Percentiles rank a stretch among this genome's conserved stretches.
These are phyloP conservation scores for Neurospora terricola DNA, from an alignment of 495 filamentous ascomycete genomes.

Conservation along the genomic window DNA sequence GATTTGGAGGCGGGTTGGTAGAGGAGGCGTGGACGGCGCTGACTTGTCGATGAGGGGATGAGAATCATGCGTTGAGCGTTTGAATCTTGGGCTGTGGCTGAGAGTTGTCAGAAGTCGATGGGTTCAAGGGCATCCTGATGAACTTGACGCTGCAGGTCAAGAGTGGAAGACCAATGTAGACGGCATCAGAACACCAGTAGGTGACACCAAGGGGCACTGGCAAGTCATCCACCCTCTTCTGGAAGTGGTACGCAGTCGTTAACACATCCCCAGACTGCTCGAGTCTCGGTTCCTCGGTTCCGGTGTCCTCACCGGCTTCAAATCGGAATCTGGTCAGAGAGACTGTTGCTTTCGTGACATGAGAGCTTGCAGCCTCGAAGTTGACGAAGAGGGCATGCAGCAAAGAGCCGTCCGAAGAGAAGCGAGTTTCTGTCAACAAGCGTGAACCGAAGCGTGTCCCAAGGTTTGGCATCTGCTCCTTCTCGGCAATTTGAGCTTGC, in stretches of 20 bases:
- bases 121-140: not conserved
- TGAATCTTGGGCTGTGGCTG: not conserved
- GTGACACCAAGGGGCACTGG: not conserved
- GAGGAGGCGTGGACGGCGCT: not conserved
- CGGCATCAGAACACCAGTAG: not conserved
- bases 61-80: not conserved
- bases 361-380: not conserved
- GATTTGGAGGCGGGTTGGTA: not conserved
- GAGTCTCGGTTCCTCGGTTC: not conserved
- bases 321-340: not conserved
- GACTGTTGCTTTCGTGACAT: not conserved
- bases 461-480: not conserved
- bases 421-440: not conserved
- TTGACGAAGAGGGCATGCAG: not conserved
- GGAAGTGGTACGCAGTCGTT: not conserved
- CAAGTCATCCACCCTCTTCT: not conserved
- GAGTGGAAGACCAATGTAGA: not conserved
- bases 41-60: not conserved
- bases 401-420: not conserved
- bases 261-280: not conserved
- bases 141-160: constrained; percentile 1
- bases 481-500: not conserved
- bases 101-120: not conserved
- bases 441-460: not conserved
- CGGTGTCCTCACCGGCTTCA: not conserved